Percentiles rank a stretch among this genome's conserved stretches.
phyloP scores from a whole-genome alignment of 108 stramenopile species.

The Chaetoceros muelleri region DNA sequence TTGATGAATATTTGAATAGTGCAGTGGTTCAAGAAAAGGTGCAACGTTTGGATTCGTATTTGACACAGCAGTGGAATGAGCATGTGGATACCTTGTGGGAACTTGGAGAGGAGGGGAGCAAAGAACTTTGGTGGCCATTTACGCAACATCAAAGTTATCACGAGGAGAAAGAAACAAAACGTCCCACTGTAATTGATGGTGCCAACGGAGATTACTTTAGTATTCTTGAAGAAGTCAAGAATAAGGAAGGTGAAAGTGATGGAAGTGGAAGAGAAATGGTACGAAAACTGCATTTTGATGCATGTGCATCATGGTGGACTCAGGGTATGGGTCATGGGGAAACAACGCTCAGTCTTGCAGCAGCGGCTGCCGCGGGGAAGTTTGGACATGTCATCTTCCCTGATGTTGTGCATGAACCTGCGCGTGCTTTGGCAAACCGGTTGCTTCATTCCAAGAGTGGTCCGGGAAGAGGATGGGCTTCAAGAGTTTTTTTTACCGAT shows the following conservation, averaged over 20 bases:
- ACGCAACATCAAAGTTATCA: conserved; percentile 8
- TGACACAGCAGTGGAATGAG: conserved; percentile 8
- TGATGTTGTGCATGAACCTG: conserved; percentile 11
- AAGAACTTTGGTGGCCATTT: conserved; percentile 19
- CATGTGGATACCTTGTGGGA: conserved; percentile 6
- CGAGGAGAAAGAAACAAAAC: conserved; percentile 4
- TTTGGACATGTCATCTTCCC: conserved; percentile 21
- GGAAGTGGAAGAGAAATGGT: neutral
- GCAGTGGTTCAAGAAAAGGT: conserved; percentile 13
- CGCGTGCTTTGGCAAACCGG: conserved; percentile 2
- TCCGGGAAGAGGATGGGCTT: conserved; percentile 13
- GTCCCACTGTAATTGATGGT: conserved; percentile 13
- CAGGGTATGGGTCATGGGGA: conserved; percentile 18
- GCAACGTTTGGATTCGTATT: conserved; percentile 3
- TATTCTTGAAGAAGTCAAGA: conserved; percentile 1
- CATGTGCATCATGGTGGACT: conserved; percentile 13
- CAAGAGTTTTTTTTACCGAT: conserved; percentile 14
- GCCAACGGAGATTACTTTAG: conserved; percentile 10
- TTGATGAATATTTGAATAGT: conserved; percentile 58
- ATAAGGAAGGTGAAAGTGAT: conserved; percentile 1
- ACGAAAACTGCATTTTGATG: conserved; percentile 4
- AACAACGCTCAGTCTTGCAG: conserved; percentile 5
- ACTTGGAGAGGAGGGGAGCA: neutral
- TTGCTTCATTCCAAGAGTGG: conserved; percentile 4
- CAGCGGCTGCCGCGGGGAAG: conserved; percentile 15